Percentiles rank a stretch among this genome's conserved stretches.
Conservation (phyloP, 495 filamentous ascomycete genomes). For the Lophiotrema nucula region DNA sequence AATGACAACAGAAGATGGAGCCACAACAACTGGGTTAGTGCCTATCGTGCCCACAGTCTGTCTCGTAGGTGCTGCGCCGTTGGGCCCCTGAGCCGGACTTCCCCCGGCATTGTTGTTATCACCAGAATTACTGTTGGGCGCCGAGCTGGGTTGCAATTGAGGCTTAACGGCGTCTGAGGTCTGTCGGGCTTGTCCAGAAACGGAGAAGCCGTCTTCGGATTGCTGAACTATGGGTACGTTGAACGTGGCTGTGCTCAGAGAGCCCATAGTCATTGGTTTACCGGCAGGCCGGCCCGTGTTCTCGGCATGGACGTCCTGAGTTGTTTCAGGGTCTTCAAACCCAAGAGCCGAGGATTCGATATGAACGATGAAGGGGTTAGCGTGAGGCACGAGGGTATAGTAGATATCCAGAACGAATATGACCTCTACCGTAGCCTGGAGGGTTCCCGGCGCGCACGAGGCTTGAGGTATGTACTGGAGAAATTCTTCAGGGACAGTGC, state of each 20-base stretch:
- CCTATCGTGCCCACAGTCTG: slow-evolving; percentile 24
- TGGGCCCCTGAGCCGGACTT: not conserved
- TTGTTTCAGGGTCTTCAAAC: slow-evolving; percentile 10
- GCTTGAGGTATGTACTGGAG: slow-evolving; percentile 28
- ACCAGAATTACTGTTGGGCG: not conserved
- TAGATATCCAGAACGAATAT: slow-evolving; percentile 25
- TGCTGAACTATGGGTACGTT: not conserved
- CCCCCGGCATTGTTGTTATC: slow-evolving; percentile 4
- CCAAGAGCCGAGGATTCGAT: slow-evolving; percentile 25
- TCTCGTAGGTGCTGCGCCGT: slow-evolving; percentile 3
- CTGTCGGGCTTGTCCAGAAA: not conserved
- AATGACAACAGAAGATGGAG: slow-evolving; percentile 21
- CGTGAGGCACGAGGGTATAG: not conserved
- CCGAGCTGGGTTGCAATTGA: not conserved
- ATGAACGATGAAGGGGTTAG: slow-evolving; percentile 27
- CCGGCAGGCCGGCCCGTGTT: not conserved
- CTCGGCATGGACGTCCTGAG: not conserved
- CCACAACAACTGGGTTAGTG: slow-evolving; percentile 14
- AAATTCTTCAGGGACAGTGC: slow-evolving; percentile 22
- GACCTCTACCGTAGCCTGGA: slow-evolving; percentile 22
- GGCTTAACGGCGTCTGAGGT: not conserved
- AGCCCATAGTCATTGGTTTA: slow-evolving; percentile 3
- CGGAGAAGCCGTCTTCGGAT: not conserved
- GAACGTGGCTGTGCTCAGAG: no score
- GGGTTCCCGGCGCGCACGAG: slow-evolving; percentile 15